Conservation (phyloP, 2,329 filamentous ascomycete genomes). For the Botrytis hyacinthi region DNA sequence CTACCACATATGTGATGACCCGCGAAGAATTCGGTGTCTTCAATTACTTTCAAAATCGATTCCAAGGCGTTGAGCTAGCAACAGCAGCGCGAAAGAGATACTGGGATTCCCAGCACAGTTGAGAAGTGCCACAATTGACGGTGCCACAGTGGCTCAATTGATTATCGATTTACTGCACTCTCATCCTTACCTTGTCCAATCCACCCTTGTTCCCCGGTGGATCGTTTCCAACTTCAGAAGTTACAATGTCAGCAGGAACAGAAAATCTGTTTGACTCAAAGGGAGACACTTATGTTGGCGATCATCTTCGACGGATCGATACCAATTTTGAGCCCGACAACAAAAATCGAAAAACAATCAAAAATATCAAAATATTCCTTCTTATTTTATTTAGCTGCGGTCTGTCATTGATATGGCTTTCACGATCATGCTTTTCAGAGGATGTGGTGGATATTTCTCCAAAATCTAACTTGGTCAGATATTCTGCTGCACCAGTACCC, state of each 20-base stretch:
- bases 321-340: not conserved
- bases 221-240: not conserved
- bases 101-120: constrained; percentile 46
- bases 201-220: not conserved
- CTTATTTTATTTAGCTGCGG: constrained; percentile 4
- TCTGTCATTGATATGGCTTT: constrained; percentile 21
- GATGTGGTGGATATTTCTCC: not conserved
- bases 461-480: constrained; percentile 27
- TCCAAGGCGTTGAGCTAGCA: constrained; percentile 51
- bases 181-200: not conserved
- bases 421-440: constrained; percentile 5
- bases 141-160: constrained; percentile 10
- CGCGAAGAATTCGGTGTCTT: constrained; percentile 80
- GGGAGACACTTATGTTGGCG: not conserved
- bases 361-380: constrained; percentile 3
- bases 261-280: not conserved
- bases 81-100: constrained; percentile 50
- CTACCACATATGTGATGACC: constrained; percentile 69
- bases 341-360: not conserved
- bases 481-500: constrained; percentile 28
- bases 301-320: not conserved
- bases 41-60: constrained; percentile 76
- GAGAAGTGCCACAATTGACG: constrained; percentile 1
- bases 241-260: constrained; percentile 6
- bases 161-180: not conserved